Evolutionary conservation across 768 basidiomycete genomes (phyloP).

Genomic region (Leccinum ochraceum): DNA sequence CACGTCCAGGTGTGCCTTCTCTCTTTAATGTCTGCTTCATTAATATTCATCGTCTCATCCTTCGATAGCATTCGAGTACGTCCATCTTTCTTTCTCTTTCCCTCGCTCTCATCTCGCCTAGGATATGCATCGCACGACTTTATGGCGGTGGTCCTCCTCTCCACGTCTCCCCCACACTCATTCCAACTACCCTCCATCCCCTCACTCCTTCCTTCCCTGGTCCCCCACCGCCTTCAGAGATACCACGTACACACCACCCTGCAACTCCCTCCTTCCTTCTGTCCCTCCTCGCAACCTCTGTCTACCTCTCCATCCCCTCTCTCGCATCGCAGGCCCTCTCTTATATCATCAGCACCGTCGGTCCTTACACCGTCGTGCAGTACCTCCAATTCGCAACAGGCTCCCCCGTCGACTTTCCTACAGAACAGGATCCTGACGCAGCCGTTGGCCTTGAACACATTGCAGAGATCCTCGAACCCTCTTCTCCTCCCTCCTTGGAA

Average conservation of each 20-base stretch:
- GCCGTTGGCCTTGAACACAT: constrained; percentile 73
- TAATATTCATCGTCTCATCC: constrained; percentile 2
- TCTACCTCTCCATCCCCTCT: constrained; percentile 82
- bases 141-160: constrained; percentile 86
- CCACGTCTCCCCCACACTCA: constrained; percentile 60
- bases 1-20: constrained; percentile 66
- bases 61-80: constrained; percentile 83
- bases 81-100: constrained; percentile 13
- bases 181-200: constrained; percentile 67
- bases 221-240: constrained; percentile 21
- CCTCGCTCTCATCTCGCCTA: constrained; percentile 33
- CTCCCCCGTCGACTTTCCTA: constrained; percentile 49
- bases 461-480: constrained; percentile 49
- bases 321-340: constrained; percentile 75
- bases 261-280: constrained; percentile 81
- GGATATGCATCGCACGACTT: constrained; percentile 81
- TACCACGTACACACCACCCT: constrained; percentile 62
- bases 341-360: constrained; percentile 69
- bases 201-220: constrained; percentile 66
- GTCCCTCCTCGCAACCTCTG: constrained; percentile 82
- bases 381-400: constrained; percentile 88
- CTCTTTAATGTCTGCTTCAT: neutral
- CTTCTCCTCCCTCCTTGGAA: constrained; percentile 15
- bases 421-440: constrained; percentile 50
- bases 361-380: constrained; percentile 71